Evolutionary conservation across 331 rosid species (phyloP).

Genomic region (Quercus tomentella): DNA sequence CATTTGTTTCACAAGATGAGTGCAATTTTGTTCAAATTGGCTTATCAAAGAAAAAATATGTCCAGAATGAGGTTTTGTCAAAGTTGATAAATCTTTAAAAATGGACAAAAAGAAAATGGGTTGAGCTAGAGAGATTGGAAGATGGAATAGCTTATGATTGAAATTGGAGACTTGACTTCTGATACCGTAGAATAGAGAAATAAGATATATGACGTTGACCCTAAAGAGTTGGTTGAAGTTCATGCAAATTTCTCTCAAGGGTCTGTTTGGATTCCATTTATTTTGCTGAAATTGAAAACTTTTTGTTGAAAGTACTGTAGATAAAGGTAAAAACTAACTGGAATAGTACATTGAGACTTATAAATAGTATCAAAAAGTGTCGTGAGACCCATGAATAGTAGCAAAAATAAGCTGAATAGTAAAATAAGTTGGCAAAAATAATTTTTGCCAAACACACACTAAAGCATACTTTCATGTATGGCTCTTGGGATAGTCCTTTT

Average conservation of each 20-base stretch:
- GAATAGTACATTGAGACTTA: rapidly evolving
- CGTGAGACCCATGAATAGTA: rapidly evolving
- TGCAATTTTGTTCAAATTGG: not conserved
- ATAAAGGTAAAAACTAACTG: no score
- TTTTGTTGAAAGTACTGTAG: rapidly evolving
- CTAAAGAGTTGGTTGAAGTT: not conserved
- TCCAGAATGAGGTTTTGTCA: not conserved
- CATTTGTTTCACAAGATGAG: not conserved
- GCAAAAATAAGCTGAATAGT: no score
- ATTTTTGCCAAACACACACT: no score
- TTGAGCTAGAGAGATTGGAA: not conserved
- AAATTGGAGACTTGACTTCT: not conserved
- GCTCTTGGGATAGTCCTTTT: no score
- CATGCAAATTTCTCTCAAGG: no score
- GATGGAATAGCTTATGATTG: not conserved
- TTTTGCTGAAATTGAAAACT: no score
- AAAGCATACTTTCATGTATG: no score
- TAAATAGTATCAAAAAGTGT: no score
- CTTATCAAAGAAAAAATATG: no score
- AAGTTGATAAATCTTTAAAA: not conserved
- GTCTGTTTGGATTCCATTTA: no score
- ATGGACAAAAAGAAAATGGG: not conserved
- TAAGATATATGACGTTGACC: not conserved
- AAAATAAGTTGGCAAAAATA: no score
- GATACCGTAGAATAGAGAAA: no score